These are phyloP conservation scores for Kazachstania africana DNA, from an alignment of 805 yeast genomes.

Conservation along the genomic window DNA sequence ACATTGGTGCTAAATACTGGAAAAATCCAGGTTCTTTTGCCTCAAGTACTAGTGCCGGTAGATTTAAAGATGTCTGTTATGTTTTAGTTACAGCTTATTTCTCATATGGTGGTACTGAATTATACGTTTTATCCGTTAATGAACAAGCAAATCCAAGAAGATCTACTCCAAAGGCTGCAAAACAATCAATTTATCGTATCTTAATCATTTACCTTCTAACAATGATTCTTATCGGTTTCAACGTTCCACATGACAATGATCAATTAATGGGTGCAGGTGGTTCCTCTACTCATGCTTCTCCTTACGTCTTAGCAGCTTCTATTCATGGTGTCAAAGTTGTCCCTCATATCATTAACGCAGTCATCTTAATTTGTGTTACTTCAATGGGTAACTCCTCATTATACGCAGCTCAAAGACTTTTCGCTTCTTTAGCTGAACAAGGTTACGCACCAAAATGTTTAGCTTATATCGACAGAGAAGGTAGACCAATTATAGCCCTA, in stretches of 20 bases:
- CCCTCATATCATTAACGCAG: not conserved
- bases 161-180: not conserved
- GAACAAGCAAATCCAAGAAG: slow-evolving; percentile 1
- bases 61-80: slow-evolving; percentile 1
- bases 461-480: not conserved
- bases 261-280: not conserved
- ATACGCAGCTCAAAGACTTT: not conserved
- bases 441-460: not conserved
- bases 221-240: slow-evolving; percentile 1
- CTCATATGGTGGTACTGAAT: slow-evolving; percentile 1
- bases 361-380: not conserved
- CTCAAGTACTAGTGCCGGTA: not conserved
- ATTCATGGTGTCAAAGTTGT: slow-evolving; percentile 1
- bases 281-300: not conserved
- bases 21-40: not conserved
- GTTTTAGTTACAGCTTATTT: not conserved
- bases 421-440: not conserved
- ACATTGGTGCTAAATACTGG: not conserved
- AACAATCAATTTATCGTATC: slow-evolving; percentile 1
- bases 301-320: not conserved
- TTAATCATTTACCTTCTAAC: not conserved
- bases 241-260: not conserved
- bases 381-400: not conserved
- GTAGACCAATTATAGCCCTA: not conserved
- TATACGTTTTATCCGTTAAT: not conserved